Conservation (phyloP, 306 rosid genomes). For the Cicer pinnatifidum region DNA sequence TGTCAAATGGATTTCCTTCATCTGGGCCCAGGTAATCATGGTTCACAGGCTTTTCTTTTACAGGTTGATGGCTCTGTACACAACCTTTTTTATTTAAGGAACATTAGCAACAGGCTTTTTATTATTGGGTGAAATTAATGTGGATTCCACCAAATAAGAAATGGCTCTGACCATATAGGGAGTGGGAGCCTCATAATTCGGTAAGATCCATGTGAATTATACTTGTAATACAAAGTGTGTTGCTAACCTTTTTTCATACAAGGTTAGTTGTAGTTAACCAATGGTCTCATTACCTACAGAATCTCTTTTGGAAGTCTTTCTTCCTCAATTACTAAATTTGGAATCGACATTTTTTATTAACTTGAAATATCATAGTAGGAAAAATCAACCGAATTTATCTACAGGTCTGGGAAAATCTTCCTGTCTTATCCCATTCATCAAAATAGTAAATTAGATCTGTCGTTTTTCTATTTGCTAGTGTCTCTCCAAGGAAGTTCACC, state of each 20-base stretch:
- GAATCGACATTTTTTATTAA: constrained; percentile 18
- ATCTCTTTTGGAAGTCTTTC: constrained; percentile 32
- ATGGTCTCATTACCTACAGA: constrained; percentile 1
- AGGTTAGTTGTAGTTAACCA: neutral
- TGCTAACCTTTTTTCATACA: neutral
- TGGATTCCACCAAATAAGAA: constrained; percentile 13
- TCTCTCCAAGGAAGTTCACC: constrained; percentile 42
- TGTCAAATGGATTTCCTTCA: constrained; percentile 61
- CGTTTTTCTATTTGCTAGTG: constrained; percentile 56
- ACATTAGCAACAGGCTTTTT: neutral
- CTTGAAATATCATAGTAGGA: constrained; percentile 28
- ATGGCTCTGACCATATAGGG: neutral
- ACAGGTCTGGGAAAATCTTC: constrained; percentile 1
- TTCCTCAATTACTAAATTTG: constrained; percentile 22
- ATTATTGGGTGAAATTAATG: constrained; percentile 2
- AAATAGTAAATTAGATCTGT: constrained; percentile 23
- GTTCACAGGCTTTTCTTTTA: constrained; percentile 20
- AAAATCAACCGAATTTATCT: neutral
- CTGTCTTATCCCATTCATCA: constrained; percentile 12
- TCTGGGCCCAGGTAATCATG: constrained; percentile 54
- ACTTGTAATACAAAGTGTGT: neutral
- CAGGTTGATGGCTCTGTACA: neutral
- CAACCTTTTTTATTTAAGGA: constrained; percentile 14
- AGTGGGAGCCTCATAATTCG: neutral
- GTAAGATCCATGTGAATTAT: neutral